Base-by-base conservation (phyloP, 257 asterid genomes). In the Thymus quinquecostatus region DNA sequence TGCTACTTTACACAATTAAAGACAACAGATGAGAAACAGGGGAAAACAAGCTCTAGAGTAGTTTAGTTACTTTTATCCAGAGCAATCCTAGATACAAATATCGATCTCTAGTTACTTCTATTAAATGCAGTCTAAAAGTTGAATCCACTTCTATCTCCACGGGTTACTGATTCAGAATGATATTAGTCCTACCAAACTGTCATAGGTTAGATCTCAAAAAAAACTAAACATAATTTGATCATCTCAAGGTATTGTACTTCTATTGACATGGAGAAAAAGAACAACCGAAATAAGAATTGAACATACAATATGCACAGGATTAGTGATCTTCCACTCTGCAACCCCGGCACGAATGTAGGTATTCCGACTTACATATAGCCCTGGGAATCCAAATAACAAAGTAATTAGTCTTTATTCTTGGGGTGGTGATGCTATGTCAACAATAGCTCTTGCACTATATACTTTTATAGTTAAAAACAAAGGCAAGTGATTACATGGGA, bases 231-330 rank as follows among this genome's bases (percentile, higher is more conserved):
- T n/a, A n/a, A n/a, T n/a, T n/a, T n/a, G n/a, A n/a, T n/a, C n/a
- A n/a, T n/a, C 48, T 58, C 53, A 66, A 66, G 34, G 36, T 60
- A 30, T 43, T 44, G 6, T 13, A 14, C 13, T 66, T 53, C 44
- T 11, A 40, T 38, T 51, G 14, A 14, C 14, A 58, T 58, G 44
- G 9, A 34, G 12, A 2, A 50, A 48, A 13, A 66, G 53, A 21
- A 68, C 29, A 64, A 44, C 30, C 57, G 21, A 74, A 54, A 60
- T 29, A n/a, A 69, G 70, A 74, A n/a, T 3, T 3, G 41, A 67
- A 54, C 96, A 34, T 89, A 94, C 98, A 80, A 94, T 81, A 82
- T 94, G 97, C 75, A 94, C 97, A 36, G 99, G 97, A 79, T 91
- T 91, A 51, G 92, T 75, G 86, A 77, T 86, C 83, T 82, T 91